Base-by-base conservation (phyloP, 345 rosid species). In the Brassica nigra region DNA sequence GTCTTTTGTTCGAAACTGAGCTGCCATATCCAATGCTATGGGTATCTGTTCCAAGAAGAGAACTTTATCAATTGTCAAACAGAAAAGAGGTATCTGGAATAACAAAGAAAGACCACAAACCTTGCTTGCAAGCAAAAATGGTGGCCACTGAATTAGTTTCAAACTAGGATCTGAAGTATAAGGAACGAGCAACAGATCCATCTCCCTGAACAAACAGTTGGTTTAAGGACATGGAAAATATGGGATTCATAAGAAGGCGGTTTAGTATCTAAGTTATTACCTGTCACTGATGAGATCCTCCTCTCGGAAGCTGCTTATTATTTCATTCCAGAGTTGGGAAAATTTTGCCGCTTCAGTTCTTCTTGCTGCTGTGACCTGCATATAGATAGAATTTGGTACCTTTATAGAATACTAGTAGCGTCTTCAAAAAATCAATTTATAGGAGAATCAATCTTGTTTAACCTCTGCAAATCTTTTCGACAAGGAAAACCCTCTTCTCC, bases 261-360 rank as follows among this genome's bases (percentile, higher is more conserved):
- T 59, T 44, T 68, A 61, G 34, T 74, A 67, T 30, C 44, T 76
- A 81, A 72, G 76, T 85, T 82, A 81, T 88, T 86, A 80, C 99
- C 98, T 90, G 89, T 95, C 96, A 83, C 93, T 95, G 63, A 93
- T 90, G 68, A 95, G 87, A 86, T 95, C 99, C 87, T 95, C 99
- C 85, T 95, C 99, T n/a, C 97, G 99, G 83, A 93, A 95, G 82
- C 96, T 82, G 76, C 90, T 87, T 63, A 95, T 91, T 8, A 95
- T 87, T 89, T 95, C 98, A 88, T 95, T 95, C 99, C 98, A 93
- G 62, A 95, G 84, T 83, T 95, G 99, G 69, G 98, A 94, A 83
- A 95, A 95, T 87, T 91, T 95, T 20, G 99, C 99, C 69, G 97
- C 99, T 88, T 95, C 97, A 78, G 90, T 93, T 90, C 99, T 93